These are phyloP conservation scores for Salix viminalis DNA, from an alignment of 345 rosid species.

Conservation along the genomic window DNA sequence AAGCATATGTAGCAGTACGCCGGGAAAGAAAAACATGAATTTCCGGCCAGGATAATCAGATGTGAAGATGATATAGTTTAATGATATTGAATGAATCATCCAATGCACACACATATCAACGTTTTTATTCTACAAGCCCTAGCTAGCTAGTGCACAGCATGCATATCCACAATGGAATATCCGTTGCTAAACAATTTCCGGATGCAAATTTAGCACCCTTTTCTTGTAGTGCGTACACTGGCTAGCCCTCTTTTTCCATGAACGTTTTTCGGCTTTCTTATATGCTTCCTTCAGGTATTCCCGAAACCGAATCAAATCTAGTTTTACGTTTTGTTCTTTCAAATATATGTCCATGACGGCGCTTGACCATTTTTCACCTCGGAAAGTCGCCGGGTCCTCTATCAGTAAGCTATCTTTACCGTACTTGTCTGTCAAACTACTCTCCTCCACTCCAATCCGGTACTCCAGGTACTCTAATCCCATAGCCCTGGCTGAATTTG, in stretches of 20 bases:
- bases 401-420: slow-evolving; percentile 34
- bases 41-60: too few relatives aligned
- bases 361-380: slow-evolving; percentile 36
- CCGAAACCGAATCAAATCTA: slow-evolving; percentile 44
- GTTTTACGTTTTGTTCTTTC: slow-evolving; percentile 50
- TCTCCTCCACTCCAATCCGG: slow-evolving; percentile 32
- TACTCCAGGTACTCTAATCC: slow-evolving; percentile 46
- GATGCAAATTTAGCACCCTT: too few relatives aligned
- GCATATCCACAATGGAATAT: too few relatives aligned
- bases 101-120: too few relatives aligned
- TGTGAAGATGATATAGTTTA: too few relatives aligned
- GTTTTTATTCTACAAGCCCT: too few relatives aligned
- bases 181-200: too few relatives aligned
- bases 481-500: slow-evolving; percentile 37
- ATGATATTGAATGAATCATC: too few relatives aligned
- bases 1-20: too few relatives aligned
- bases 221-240: too few relatives aligned
- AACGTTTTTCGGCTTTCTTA: slow-evolving; percentile 34
- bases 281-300: slow-evolving; percentile 34
- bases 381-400: slow-evolving; percentile 36
- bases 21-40: neutral
- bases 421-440: slow-evolving; percentile 49
- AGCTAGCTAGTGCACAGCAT: too few relatives aligned
- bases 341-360: slow-evolving; percentile 49
- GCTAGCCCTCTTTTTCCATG: slow-evolving; percentile 30